A percentile compares a stretch with the other conserved stretches of the same genome.
Evolutionary conservation across 352 stramenopile genomes (phyloP).

Genomic region (Phytophthora ohioensis): DNA sequence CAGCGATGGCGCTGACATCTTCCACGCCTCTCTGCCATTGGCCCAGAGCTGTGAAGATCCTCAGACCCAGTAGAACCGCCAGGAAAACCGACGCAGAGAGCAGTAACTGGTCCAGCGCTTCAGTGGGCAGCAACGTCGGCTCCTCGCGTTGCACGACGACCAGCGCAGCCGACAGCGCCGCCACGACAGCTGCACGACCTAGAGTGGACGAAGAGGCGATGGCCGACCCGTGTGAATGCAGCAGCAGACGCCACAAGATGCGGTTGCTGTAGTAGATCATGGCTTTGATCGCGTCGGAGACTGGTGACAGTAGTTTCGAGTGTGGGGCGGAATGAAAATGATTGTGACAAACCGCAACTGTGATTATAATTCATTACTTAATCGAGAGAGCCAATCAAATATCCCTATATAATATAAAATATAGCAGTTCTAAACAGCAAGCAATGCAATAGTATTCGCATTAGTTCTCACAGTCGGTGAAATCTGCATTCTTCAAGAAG

Average conservation of each 20-base stretch:
- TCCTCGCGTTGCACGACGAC: constrained; percentile 33
- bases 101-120: constrained; percentile 47
- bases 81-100: constrained; percentile 47
- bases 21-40: constrained; percentile 60
- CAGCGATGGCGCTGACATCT: constrained; percentile 49
- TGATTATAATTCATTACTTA: too few species aligned
- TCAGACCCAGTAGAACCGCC: constrained; percentile 50
- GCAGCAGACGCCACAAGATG: constrained; percentile 47
- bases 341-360: not conserved
- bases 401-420: too few species aligned
- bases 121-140: constrained; percentile 30
- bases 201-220: constrained; percentile 42
- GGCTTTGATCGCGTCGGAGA: constrained; percentile 3
- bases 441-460: not conserved
- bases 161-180: constrained; percentile 33
- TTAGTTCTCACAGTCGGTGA: not conserved
- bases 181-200: constrained; percentile 30
- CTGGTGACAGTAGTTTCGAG: not conserved
- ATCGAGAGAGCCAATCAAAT: too few species aligned
- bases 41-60: constrained; percentile 47
- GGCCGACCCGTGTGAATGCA: constrained; percentile 44
- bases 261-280: constrained; percentile 69
- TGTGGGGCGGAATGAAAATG: constrained; percentile 15
- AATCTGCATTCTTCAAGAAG: constrained; percentile 30
- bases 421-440: too few species aligned